Percentiles rank a stretch among this genome's conserved stretches.
phyloP scores from a whole-genome alignment of 371 early-diverging fungal species.

The Smittium culicis region DNA sequence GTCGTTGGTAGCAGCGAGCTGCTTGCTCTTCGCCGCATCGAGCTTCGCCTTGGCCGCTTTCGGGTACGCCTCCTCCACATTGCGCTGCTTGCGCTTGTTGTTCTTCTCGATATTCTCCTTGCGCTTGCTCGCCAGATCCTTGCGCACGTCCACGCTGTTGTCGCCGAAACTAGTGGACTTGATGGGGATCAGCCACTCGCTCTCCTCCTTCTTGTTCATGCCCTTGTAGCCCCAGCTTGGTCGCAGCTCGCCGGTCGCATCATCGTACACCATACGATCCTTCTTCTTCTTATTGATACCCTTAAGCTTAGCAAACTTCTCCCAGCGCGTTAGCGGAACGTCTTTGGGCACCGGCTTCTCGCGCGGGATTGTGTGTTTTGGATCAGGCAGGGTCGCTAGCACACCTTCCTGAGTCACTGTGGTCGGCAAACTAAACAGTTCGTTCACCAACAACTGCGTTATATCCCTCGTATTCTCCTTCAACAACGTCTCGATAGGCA shows the following conservation, averaged over 20 bases:
- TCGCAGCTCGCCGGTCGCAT: constrained; percentile 67
- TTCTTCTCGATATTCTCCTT: constrained; percentile 78
- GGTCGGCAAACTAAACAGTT: constrained; percentile 69
- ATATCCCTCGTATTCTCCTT: constrained; percentile 62
- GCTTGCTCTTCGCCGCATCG: constrained; percentile 31
- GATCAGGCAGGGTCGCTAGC: too few relatives aligned
- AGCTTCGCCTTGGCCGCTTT: constrained; percentile 24
- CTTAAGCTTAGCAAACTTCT: constrained; percentile 96
- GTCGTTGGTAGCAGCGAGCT: neutral
- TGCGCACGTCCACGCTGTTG: constrained; percentile 37
- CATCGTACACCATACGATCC: constrained; percentile 73
- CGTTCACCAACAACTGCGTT: constrained; percentile 75
- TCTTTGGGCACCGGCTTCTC: too few relatives aligned
- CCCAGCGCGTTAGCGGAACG: constrained; percentile 93
- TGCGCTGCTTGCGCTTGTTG: constrained; percentile 63
- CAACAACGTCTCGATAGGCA: constrained; percentile 41
- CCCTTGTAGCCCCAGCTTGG: constrained; percentile 88
- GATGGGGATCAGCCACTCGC: constrained; percentile 88
- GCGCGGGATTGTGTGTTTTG: too few relatives aligned
- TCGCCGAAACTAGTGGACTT: constrained; percentile 58
- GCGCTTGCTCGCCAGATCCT: constrained; percentile 64
- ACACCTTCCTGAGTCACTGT: constrained; percentile 52
- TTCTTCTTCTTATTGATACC: constrained; percentile 87
- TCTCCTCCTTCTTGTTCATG: constrained; percentile 52
- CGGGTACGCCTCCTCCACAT: constrained; percentile 59